These are phyloP conservation scores for Paraconiothyrium brasiliense DNA, from an alignment of 2,329 filamentous ascomycete genomes.

Conservation along the genomic window DNA sequence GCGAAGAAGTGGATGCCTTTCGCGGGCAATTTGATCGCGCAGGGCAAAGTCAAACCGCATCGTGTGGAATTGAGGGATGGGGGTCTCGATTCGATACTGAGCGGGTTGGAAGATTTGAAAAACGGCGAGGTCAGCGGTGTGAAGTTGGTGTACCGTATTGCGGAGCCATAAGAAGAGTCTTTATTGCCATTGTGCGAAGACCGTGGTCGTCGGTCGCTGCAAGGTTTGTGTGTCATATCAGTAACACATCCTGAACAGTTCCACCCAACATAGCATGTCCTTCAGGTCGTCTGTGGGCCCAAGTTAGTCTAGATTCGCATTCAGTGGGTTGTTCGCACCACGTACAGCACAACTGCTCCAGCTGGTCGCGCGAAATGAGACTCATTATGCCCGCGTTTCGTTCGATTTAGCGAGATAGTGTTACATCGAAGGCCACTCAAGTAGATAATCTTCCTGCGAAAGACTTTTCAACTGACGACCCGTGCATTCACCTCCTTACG, in stretches of 20 bases:
- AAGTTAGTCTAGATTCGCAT: neutral
- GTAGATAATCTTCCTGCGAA: neutral
- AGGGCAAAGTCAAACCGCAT: constrained; percentile 32
- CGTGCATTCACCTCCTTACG: constrained; percentile 7
- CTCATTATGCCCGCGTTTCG: neutral
- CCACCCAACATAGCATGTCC: constrained; percentile 17
- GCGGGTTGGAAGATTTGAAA: constrained; percentile 30
- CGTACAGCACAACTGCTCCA: constrained; percentile 17
- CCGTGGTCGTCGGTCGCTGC: neutral
- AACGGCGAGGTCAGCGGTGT: constrained; percentile 31
- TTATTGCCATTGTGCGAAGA: neutral
- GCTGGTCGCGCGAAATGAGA: constrained; percentile 15
- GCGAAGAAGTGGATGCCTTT: constrained; percentile 21
- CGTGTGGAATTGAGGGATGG: constrained; percentile 26
- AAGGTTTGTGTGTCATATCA: neutral
- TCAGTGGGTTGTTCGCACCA: neutral
- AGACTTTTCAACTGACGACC: constrained; percentile 6
- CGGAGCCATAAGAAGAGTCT: constrained; percentile 12
- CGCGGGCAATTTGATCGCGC: constrained; percentile 22
- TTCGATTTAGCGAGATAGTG: neutral
- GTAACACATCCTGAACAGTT: constrained; percentile 8
- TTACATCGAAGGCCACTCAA: neutral
- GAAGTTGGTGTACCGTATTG: constrained; percentile 33
- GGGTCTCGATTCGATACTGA: constrained; percentile 25
- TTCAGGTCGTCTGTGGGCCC: constrained; percentile 5